Percentiles rank a stretch among this genome's conserved stretches.
These are phyloP conservation scores for Gleditsia sinensis DNA, from an alignment of 306 rosid genomes.

Conservation along the genomic window DNA sequence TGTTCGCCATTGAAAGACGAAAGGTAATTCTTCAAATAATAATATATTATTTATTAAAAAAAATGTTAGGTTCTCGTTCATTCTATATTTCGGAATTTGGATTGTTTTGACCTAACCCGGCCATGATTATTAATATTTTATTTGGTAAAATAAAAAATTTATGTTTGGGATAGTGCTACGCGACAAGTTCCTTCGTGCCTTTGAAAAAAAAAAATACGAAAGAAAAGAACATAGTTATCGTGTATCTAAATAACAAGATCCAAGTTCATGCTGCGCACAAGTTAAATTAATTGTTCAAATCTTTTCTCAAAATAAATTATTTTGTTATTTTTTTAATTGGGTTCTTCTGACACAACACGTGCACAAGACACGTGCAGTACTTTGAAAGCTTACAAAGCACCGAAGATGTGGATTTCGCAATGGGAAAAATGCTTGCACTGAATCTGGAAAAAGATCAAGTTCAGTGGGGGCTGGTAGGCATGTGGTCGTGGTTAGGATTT, in stretches of 20 bases:
- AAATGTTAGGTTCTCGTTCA: not conserved
- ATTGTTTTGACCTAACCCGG: conserved; percentile 43
- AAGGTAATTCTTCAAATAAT: too few relatives aligned
- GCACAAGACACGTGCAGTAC: conserved; percentile 9
- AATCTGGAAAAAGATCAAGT: too few relatives aligned
- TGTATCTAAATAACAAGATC: conserved; percentile 33
- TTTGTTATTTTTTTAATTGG: too few relatives aligned
- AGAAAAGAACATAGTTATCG: conserved; percentile 24
- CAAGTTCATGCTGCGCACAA: conserved; percentile 32
- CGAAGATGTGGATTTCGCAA: too few relatives aligned
- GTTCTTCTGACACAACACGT: conserved; percentile 34
- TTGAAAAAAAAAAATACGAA: not conserved
- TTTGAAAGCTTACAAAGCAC: not conserved
- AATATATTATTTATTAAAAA: too few relatives aligned
- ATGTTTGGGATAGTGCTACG: conserved; percentile 1
- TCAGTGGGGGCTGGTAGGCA: too few relatives aligned
- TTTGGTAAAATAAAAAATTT: not conserved
- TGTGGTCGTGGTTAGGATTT: too few relatives aligned
- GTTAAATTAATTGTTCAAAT: too few relatives aligned
- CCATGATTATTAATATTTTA: not conserved
- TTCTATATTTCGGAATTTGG: conserved; percentile 34
- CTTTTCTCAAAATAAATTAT: too few relatives aligned
- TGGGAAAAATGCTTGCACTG: too few relatives aligned
- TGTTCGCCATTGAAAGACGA: too few relatives aligned
- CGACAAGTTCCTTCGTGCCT: conserved; percentile 39